Evolutionary conservation across 2,329 filamentous ascomycete genomes (phyloP).

Genomic region (Fusarium bulbicola): DNA sequence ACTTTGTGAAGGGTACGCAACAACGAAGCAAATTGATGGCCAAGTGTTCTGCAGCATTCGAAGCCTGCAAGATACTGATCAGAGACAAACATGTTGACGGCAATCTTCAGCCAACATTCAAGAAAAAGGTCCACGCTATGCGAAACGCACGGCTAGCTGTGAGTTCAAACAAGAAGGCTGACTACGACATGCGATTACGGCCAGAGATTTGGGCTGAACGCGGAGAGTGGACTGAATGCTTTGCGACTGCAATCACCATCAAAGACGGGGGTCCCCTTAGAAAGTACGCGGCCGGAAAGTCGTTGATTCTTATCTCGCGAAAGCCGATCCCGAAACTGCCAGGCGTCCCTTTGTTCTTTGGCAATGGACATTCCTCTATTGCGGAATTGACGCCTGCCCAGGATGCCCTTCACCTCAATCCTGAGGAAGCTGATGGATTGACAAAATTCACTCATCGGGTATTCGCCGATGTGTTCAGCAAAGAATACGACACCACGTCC

Average conservation of each 20-base stretch:
- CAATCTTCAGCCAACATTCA: constrained; percentile 76
- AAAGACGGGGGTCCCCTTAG: constrained; percentile 63
- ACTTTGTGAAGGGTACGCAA: constrained; percentile 68
- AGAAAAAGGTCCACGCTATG: constrained; percentile 78
- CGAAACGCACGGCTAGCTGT: constrained; percentile 87
- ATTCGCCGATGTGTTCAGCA: constrained; percentile 90
- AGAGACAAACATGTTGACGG: constrained; percentile 74
- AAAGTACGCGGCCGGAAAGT: constrained; percentile 60
- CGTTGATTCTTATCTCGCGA: constrained; percentile 77
- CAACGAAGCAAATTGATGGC: constrained; percentile 78
- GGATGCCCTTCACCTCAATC: constrained; percentile 53
- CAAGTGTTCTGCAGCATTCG: constrained; percentile 89
- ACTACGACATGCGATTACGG: constrained; percentile 83
- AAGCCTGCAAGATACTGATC: constrained; percentile 77
- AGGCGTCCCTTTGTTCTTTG: constrained; percentile 76
- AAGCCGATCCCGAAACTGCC: constrained; percentile 70
- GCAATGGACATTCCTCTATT: constrained; percentile 66
- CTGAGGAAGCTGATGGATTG: constrained; percentile 62
- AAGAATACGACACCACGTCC: constrained; percentile 73
- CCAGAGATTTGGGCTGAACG: constrained; percentile 74
- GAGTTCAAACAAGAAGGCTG: constrained; percentile 76
- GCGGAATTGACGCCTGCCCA: constrained; percentile 61
- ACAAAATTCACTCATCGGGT: constrained; percentile 77
- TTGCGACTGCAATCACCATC: constrained; percentile 69
- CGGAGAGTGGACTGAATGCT: constrained; percentile 59